phyloP scores from a whole-genome alignment of 2,329 filamentous ascomycete species.

The Fusarium sp. region DNA sequence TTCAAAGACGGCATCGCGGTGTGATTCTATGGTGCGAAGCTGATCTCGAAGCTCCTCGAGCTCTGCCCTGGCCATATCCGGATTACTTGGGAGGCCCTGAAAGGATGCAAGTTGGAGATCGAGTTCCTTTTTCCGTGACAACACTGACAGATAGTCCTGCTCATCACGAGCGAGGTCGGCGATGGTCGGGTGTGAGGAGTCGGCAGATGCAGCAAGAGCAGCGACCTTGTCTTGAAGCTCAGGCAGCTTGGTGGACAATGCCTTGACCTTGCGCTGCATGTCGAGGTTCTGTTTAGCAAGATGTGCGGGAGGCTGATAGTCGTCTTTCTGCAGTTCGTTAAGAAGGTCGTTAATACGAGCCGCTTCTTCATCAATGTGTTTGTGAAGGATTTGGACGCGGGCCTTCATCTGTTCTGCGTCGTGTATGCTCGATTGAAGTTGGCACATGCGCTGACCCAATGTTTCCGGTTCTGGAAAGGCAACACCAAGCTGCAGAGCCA shows the following conservation, averaged over 20 bases:
- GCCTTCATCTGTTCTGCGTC: conserved; percentile 68
- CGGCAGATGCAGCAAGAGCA: conserved; percentile 54
- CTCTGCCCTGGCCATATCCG: conserved; percentile 75
- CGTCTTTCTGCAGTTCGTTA: conserved; percentile 57
- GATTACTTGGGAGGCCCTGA: conserved; percentile 78
- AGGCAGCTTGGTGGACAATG: conserved; percentile 73
- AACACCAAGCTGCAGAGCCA: conserved; percentile 64
- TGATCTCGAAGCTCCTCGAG: conserved; percentile 76
- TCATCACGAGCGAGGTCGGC: conserved; percentile 71
- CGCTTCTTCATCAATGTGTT: conserved; percentile 67
- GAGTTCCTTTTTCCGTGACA: conserved; percentile 69
- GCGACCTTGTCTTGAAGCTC: conserved; percentile 69
- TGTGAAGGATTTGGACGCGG: conserved; percentile 68
- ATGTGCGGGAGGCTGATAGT: conserved; percentile 68
- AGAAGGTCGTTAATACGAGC: conserved; percentile 57
- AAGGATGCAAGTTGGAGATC: conserved; percentile 75
- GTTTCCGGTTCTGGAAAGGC: conserved; percentile 62
- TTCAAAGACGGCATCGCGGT: conserved; percentile 82
- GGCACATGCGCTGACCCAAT: conserved; percentile 66
- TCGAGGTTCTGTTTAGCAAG: conserved; percentile 80
- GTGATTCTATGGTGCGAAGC: conserved; percentile 70
- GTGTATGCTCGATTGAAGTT: conserved; percentile 67
- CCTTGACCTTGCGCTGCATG: conserved; percentile 77
- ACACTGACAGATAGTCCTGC: conserved; percentile 68
- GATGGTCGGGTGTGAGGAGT: conserved; percentile 62